phyloP scores from a whole-genome alignment of 345 rosid genomes.

The Populus ilicifolia region DNA sequence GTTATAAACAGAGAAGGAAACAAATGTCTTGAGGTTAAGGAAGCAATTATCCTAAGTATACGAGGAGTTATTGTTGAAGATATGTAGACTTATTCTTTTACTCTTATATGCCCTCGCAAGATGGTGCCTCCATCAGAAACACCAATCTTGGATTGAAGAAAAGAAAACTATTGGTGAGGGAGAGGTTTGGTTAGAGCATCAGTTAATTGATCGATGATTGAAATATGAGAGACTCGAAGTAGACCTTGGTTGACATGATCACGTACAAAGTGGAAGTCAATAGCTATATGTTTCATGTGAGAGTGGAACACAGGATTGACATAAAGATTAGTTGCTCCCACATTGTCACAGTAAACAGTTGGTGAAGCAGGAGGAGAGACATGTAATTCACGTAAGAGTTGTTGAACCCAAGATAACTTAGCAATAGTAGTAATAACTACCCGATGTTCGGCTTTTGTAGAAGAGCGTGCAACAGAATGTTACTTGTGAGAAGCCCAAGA shows the following conservation, averaged over 20 bases:
- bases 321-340: accelerated
- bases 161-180: accelerated
- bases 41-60: too few species aligned
- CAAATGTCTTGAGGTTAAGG: too few species aligned
- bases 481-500: not conserved
- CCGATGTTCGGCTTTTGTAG: accelerated
- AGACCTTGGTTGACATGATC: accelerated
- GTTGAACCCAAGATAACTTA: accelerated
- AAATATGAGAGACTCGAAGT: not conserved
- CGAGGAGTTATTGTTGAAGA: too few species aligned
- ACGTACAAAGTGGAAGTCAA: not conserved
- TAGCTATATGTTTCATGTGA: not conserved
- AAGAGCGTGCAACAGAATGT: not conserved
- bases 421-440: accelerated
- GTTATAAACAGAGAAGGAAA: too few species aligned
- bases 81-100: too few species aligned
- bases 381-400: accelerated
- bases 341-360: not conserved
- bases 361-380: accelerated
- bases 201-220: accelerated
- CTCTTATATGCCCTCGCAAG: too few species aligned
- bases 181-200: not conserved
- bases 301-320: not conserved
- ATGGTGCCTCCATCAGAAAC: too few species aligned
- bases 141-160: too few species aligned